A percentile compares a stretch with the other conserved stretches of the same genome.
These are phyloP conservation scores for Globisporangium megalacanthum DNA, from an alignment of 352 stramenopile genomes.

Conservation along the genomic window DNA sequence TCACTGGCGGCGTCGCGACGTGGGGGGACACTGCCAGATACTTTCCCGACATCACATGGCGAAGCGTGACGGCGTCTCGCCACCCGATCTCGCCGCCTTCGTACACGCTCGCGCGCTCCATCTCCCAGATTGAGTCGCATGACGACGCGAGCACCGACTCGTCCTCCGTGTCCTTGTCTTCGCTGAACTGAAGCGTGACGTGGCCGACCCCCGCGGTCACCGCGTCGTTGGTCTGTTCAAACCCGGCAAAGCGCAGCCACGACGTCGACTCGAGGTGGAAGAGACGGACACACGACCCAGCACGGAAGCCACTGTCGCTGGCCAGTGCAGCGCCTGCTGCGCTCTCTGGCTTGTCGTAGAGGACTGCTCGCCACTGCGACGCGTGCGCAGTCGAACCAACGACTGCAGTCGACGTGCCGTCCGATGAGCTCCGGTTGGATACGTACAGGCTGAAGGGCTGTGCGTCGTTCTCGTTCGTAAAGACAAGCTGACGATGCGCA, in stretches of 20 bases:
- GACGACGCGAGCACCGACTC: slow-evolving; percentile 25
- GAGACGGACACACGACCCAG: slow-evolving; percentile 50
- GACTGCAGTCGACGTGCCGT: slow-evolving; percentile 26
- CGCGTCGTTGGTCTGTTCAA: slow-evolving; percentile 1
- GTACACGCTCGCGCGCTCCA: slow-evolving; percentile 40
- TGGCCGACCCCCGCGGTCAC: slow-evolving; percentile 3
- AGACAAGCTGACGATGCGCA: slow-evolving; percentile 27
- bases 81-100: slow-evolving; percentile 56
- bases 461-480: slow-evolving; percentile 37
- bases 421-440: slow-evolving; percentile 40
- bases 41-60: slow-evolving; percentile 48
- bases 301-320: slow-evolving; percentile 25
- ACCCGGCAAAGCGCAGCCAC: slow-evolving; percentile 39
- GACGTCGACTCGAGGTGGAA: slow-evolving; percentile 64
- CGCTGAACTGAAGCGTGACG: slow-evolving; percentile 41
- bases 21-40: slow-evolving; percentile 39
- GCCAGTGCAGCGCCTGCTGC: slow-evolving; percentile 13
- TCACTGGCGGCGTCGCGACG: slow-evolving; percentile 11
- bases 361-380: slow-evolving; percentile 49
- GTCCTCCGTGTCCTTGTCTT: slow-evolving; percentile 35
- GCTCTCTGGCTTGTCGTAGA: slow-evolving; percentile 37
- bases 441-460: slow-evolving; percentile 57
- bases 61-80: slow-evolving; percentile 40
- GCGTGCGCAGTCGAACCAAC: slow-evolving; percentile 54
- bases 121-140: slow-evolving; percentile 55